Percentiles rank a stretch among this genome's conserved stretches.
phyloP scores from a whole-genome alignment of 2,329 filamentous ascomycete genomes.

The Phaeosphaeria sp. region DNA sequence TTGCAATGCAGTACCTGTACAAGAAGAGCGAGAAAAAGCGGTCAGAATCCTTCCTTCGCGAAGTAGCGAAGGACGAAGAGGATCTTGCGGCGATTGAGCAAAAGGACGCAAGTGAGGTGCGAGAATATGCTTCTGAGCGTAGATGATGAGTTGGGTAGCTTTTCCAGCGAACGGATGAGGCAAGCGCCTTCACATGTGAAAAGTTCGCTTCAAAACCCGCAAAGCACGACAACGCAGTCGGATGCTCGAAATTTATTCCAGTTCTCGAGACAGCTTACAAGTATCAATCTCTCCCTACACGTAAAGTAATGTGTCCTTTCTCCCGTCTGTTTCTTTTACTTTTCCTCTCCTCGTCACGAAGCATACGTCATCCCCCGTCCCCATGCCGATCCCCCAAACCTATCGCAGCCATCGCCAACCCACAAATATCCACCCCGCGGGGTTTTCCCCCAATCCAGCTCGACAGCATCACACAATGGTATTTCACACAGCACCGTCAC shows the following conservation, averaged over 20 bases:
- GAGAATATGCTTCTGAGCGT: conserved; percentile 27
- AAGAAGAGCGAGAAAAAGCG: conserved; percentile 37
- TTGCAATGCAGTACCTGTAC: conserved; percentile 48
- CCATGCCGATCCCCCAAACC: neutral
- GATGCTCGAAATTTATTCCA: neutral
- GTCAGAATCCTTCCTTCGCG: conserved; percentile 11
- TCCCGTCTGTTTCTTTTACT: neutral
- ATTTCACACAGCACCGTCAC: neutral
- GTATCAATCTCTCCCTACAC: neutral
- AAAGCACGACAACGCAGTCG: neutral
- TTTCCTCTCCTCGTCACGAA: neutral
- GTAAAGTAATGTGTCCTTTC: neutral
- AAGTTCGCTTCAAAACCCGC: no score
- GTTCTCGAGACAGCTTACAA: neutral
- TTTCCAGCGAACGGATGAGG: neutral
- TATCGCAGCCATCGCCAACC: neutral
- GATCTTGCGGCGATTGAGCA: conserved; percentile 25
- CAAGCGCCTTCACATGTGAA: neutral
- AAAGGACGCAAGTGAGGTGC: conserved; percentile 26
- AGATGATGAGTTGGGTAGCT: conserved; percentile 8
- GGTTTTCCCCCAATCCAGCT: neutral
- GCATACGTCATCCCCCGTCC: conserved; percentile 3
- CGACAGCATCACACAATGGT: conserved; percentile 4
- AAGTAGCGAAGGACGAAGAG: conserved; percentile 34
- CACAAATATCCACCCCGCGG: neutral